Evolutionary conservation across 352 stramenopile species (phyloP).

Genomic region (Globisporangium spiculum): DNA sequence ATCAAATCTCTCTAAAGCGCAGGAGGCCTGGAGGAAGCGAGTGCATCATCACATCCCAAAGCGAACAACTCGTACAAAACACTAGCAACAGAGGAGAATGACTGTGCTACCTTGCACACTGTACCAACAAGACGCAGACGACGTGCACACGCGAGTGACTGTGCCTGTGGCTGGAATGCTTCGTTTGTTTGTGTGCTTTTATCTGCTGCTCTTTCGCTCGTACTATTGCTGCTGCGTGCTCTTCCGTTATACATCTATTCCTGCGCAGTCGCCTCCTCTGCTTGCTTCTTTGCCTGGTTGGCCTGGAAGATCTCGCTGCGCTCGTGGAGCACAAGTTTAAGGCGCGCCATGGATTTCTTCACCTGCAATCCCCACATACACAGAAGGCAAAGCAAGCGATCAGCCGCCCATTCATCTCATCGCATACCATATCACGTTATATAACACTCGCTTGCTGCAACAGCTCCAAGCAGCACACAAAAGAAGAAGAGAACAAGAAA

Average conservation of each 20-base stretch:
- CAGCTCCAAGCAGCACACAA: not conserved
- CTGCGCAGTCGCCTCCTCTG: slow-evolving; percentile 17
- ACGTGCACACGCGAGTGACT: not conserved
- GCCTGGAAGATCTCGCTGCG: slow-evolving; percentile 72
- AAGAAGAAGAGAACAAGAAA: not conserved
- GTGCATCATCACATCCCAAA: too few relatives aligned
- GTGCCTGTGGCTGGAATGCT: not conserved
- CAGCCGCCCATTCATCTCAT: not conserved
- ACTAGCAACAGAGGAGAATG: too few relatives aligned
- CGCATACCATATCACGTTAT: not conserved
- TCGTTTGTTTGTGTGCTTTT: slow-evolving; percentile 2
- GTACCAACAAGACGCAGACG: not conserved
- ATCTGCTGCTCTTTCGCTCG: not conserved
- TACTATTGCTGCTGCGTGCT: not conserved
- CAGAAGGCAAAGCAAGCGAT: not conserved
- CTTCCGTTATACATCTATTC: slow-evolving; percentile 17
- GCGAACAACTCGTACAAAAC: too few relatives aligned
- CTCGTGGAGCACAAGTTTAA: slow-evolving; percentile 87
- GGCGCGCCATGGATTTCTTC: slow-evolving; percentile 84
- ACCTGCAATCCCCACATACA: slow-evolving; percentile 31
- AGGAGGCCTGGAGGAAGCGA: too few relatives aligned
- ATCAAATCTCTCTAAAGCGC: too few relatives aligned
- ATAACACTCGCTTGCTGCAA: not conserved
- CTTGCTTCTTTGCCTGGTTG: slow-evolving; percentile 59
- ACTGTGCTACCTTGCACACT: not conserved